Conservation (phyloP, 352 stramenopile genomes). For the Proteromonas lacertae region DNA sequence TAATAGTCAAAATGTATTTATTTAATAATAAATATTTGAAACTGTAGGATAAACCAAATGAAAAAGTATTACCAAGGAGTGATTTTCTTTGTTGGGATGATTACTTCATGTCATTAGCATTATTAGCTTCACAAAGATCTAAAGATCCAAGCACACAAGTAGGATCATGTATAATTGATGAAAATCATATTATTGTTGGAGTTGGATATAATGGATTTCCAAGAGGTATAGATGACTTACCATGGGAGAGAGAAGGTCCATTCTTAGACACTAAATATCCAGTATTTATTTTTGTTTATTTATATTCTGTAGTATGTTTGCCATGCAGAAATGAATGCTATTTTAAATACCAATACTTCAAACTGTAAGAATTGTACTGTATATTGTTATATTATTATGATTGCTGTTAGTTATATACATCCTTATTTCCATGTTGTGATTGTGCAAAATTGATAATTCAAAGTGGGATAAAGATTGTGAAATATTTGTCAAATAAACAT, state of each 20-base stretch:
- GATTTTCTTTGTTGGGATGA: constrained; percentile 86
- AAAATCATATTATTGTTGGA: constrained; percentile 71
- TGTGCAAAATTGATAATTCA: constrained; percentile 97
- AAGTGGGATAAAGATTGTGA: constrained; percentile 63
- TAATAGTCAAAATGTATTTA: too few relatives aligned
- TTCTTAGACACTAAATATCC: constrained; percentile 73
- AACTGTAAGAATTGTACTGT: constrained; percentile 56
- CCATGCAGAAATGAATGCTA: constrained; percentile 94
- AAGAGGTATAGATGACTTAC: constrained; percentile 62
- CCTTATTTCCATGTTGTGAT: constrained; percentile 90
- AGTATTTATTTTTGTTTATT: constrained; percentile 8
- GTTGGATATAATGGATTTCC: constrained; percentile 97
- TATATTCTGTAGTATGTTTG: constrained; percentile 39
- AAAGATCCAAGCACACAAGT: constrained; percentile 91
- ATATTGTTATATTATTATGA: not conserved
- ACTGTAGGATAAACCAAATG: too few relatives aligned
- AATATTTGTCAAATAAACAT: constrained; percentile 70
- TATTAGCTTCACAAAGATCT: constrained; percentile 85
- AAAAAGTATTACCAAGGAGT: too few relatives aligned
- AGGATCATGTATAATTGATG: constrained; percentile 79
- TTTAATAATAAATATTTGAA: too few relatives aligned
- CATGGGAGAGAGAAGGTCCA: constrained; percentile 39
- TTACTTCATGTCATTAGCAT: constrained; percentile 96
- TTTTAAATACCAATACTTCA: constrained; percentile 84
- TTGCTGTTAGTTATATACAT: constrained; percentile 57